A percentile compares a stretch with the other conserved stretches of the same genome.
Evolutionary conservation across 352 stramenopile genomes (phyloP).

Genomic region (Globisporangium megalacanthum): DNA sequence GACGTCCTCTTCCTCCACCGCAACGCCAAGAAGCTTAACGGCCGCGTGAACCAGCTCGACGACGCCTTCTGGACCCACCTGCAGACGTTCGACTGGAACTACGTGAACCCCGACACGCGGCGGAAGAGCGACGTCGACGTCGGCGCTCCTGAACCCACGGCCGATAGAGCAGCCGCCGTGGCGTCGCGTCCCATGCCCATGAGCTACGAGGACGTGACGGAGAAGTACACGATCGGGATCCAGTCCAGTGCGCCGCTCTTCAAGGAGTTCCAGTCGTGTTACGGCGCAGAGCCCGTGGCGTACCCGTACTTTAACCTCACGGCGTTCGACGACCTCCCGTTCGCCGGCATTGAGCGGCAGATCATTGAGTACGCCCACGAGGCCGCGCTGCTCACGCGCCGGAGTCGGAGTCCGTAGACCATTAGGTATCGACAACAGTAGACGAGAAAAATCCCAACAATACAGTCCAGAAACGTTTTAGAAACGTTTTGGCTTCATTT

Average conservation of each 20-base stretch:
- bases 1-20: conserved; percentile 67
- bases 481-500: too few species aligned
- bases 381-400: conserved; percentile 23
- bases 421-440: neutral
- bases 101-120: neutral
- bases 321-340: conserved; percentile 28
- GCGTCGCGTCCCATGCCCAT: conserved; percentile 19
- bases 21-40: conserved; percentile 66
- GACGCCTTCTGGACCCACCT: conserved; percentile 36
- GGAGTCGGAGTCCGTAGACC: neutral
- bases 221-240: conserved; percentile 40
- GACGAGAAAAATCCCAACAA: neutral
- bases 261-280: conserved; percentile 47
- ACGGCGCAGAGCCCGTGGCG: conserved; percentile 32
- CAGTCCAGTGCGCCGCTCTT: conserved; percentile 34
- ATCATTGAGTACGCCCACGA: conserved; percentile 51
- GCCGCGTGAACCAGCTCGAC: conserved; percentile 36
- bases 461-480: neutral
- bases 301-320: conserved; percentile 40
- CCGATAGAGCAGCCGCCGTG: neutral
- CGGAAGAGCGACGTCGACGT: too few species aligned
- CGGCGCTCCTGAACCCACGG: neutral
- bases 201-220: conserved; percentile 38
- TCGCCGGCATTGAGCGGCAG: conserved; percentile 41
- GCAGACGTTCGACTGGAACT: conserved; percentile 38